Conservation (phyloP, 768 basidiomycete genomes). For the Rhodotorula toruloides region DNA sequence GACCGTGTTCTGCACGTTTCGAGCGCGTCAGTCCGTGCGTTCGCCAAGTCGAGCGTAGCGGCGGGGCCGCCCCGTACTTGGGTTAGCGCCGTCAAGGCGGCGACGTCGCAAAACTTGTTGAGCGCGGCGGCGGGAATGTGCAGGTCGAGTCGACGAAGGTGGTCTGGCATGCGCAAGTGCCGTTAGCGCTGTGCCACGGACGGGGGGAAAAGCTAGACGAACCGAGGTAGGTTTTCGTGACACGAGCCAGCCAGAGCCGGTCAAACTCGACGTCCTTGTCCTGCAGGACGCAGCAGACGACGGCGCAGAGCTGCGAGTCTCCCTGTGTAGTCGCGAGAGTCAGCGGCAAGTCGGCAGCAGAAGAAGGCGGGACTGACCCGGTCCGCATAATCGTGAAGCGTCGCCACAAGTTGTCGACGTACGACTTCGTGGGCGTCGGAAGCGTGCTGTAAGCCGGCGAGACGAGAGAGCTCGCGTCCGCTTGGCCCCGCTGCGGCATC, state of each 20-base stretch:
- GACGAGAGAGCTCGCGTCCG: neutral
- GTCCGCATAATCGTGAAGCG: conserved; percentile 32
- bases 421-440: conserved; percentile 9
- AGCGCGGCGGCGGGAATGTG: conserved; percentile 23
- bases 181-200: neutral
- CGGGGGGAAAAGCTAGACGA: neutral
- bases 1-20: conserved; percentile 23
- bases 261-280: conserved; percentile 13
- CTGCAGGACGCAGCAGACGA: conserved; percentile 19
- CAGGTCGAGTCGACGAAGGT: conserved; percentile 25
- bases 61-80: conserved; percentile 14
- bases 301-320: conserved; percentile 30
- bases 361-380: conserved; percentile 7
- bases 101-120: conserved; percentile 28
- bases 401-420: conserved; percentile 20
- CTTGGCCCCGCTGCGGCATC: neutral
- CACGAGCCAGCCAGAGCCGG: conserved; percentile 20
- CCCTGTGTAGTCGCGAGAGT: conserved; percentile 7
- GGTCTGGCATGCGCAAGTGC: conserved; percentile 6
- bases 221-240: conserved; percentile 35
- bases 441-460: neutral
- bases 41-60: neutral
- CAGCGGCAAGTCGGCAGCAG: no score
- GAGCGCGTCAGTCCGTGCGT: neutral
- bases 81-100: conserved; percentile 4